Base-by-base conservation (phyloP, 306 rosid species). In the Senna tora region DNA sequence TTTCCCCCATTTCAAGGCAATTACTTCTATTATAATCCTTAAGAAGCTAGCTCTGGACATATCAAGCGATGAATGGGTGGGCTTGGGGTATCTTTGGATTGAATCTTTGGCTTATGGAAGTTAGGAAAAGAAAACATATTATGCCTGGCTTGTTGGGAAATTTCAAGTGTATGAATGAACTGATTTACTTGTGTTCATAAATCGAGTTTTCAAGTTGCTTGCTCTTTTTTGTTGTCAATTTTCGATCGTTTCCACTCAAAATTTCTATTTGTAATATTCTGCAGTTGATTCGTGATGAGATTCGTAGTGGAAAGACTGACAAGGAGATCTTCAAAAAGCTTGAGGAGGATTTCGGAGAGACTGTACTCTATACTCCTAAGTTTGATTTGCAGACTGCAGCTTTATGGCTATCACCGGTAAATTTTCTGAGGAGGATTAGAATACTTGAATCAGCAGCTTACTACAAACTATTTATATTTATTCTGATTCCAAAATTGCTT, bases 311-410 rank as follows among this genome's bases (percentile, higher is more conserved):
- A 62, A 94, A 84, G 76, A 19, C 76, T 14, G 98, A 94, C 81
- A 89, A 89, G 76, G 96, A 94, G 49, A 89, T 94, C 68, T 91
- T 28, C 81, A 84, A 83, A 50, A 94, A 86, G 81, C 97, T 94
- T 5, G 97, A 91, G 87, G 80, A 86, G 0, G 91, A 89, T 10
- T 91, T 80, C 66, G 98, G 98, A 41, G 98, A 94, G 84, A 83
- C 91, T 2, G 84, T 94, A 15, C 89, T 91, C 20, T 94, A 94
- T 73, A 61, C 83, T 39, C 98, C 98, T 0, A 91, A 91, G 82
- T 94, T 94, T 79, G 98, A 94, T 79, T n/a, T 86, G 84, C 97
- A 93, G 85, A 93, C 98, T 71, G 96, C 96, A 33, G 97, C 88
- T 58, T 70, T 91, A 72, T 94, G 94, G 94, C 84, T 94, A 82